Conservation (phyloP, 1,139 yeast genomes). For the Yamadazyma friedrichii region DNA sequence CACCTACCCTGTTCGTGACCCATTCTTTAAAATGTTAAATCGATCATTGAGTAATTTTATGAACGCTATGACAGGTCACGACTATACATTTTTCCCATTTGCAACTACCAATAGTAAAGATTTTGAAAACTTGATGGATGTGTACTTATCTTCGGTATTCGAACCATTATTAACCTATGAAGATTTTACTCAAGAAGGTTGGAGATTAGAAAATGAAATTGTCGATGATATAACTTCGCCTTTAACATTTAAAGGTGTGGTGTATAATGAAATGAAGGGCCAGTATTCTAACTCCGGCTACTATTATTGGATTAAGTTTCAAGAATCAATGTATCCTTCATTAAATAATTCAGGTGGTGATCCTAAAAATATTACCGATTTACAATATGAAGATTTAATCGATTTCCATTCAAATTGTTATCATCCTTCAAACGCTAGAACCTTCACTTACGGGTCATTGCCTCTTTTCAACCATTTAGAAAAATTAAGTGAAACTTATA, state of each 20-base stretch:
- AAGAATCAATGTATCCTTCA: constrained; percentile 81
- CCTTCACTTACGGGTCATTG: constrained; percentile 84
- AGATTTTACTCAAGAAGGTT: constrained; percentile 95
- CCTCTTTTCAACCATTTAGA: constrained; percentile 62
- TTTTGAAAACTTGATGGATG: constrained; percentile 79
- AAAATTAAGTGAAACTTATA: constrained; percentile 53
- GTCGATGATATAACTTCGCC: constrained; percentile 58
- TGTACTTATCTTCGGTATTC: constrained; percentile 84
- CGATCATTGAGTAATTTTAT: constrained; percentile 84
- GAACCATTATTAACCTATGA: constrained; percentile 75
- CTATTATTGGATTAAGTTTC: constrained; percentile 79
- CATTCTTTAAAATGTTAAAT: constrained; percentile 95
- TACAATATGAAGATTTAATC: constrained; percentile 70
- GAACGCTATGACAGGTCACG: constrained; percentile 99
- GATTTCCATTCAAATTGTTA: constrained; percentile 73
- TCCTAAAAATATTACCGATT: constrained; percentile 73
- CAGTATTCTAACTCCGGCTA: constrained; percentile 90
- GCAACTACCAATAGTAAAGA: constrained; percentile 88
- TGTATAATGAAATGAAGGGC: constrained; percentile 98
- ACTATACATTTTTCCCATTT: constrained; percentile 93
- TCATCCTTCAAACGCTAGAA: constrained; percentile 87
- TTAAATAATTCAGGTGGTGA: constrained; percentile 94
- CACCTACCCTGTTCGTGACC: constrained; percentile 92
- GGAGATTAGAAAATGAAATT: constrained; percentile 85
- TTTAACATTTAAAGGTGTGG: constrained; percentile 87